Base-by-base conservation (phyloP, 371 early-diverging fungal genomes). In the Mucor irregularis region DNA sequence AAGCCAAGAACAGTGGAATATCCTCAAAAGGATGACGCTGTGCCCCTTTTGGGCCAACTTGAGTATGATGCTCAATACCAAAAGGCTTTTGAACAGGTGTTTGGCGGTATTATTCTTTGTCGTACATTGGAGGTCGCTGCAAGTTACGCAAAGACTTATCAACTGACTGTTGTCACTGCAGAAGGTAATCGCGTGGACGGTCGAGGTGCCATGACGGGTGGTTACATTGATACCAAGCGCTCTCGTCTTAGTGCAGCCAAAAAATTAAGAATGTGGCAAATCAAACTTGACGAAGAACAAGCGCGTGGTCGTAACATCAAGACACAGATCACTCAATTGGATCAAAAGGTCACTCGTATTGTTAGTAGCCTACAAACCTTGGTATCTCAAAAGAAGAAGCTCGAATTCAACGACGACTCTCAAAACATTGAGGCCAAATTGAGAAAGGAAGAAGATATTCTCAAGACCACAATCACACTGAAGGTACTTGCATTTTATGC, bases 171-270 rank as follows among this genome's bases (percentile, higher is more conserved):
- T 0, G 93, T 98, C 11, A 97, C 97, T 0, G 66, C 96, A 28
- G 94, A 94, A 46, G 97, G 96, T 77, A 64, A 97, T 63, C 90
- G 93, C 17, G 93, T 93, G 5, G 98, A 97, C 58, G 81, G 92
- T 16, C 93, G 92, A 60, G 99, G 99, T 39, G 92, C 94, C 3
- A 77, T 99, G 28, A 87, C 90, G 21, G 99, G 99, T 66, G 99
- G 99, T 37, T 96, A 83, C 63, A 74, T 83, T 42, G 96, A 94
- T 64, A 74, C 71, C 26, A 81, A 85, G 22, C 77, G 84, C 24
- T 89, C 94, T 7, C 83, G 93, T n/a, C 68, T 97, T 13, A 88
- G 86, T 42, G 81, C 90, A 1, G 87, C 87, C 33, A 81, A 84
- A 50, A 62, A 46, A 10, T 62, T 77, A 49, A 78, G 62, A 44